A percentile compares a stretch with the other conserved stretches of the same genome.
Evolutionary conservation across 352 stramenopile genomes (phyloP).

Genomic region (Phytopythium montanum): DNA sequence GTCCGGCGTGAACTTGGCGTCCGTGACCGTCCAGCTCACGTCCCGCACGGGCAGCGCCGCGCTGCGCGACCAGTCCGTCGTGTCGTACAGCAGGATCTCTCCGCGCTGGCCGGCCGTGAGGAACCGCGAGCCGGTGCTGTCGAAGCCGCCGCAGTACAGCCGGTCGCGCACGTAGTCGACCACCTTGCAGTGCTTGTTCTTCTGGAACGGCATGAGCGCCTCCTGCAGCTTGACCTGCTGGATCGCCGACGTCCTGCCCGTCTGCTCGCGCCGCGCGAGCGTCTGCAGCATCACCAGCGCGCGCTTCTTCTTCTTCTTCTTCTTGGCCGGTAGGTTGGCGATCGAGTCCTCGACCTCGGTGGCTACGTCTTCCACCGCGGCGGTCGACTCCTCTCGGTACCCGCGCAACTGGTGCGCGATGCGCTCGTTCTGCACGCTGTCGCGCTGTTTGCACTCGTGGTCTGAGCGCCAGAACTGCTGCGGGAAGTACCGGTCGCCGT

Average conservation of each 20-base stretch:
- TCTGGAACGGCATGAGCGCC: slow-evolving; percentile 75
- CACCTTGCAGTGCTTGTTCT: slow-evolving; percentile 72
- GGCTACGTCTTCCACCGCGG: too few relatives aligned
- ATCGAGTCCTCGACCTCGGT: too few relatives aligned
- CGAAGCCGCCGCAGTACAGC: slow-evolving; percentile 81
- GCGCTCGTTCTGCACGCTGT: slow-evolving; percentile 41
- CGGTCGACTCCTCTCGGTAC: slow-evolving; percentile 32
- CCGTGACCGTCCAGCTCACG: slow-evolving; percentile 79
- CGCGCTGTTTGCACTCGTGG: slow-evolving; percentile 52
- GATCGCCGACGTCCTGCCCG: slow-evolving; percentile 51
- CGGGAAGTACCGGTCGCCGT: slow-evolving; percentile 51
- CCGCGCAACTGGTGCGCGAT: slow-evolving; percentile 66
- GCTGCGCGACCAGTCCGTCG: slow-evolving; percentile 54
- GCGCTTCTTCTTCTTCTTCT: slow-evolving; percentile 13
- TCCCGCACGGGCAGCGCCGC: slow-evolving; percentile 56
- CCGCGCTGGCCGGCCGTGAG: slow-evolving; percentile 62
- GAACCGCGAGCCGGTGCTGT: slow-evolving; percentile 62
- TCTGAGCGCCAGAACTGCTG: slow-evolving; percentile 59
- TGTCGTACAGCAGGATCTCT: slow-evolving; percentile 76
- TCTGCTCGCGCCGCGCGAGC: slow-evolving; percentile 64
- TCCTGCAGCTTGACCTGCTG: slow-evolving; percentile 74
- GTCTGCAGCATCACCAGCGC: slow-evolving; percentile 42
- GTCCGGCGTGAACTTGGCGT: slow-evolving; percentile 79
- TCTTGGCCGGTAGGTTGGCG: too few relatives aligned
- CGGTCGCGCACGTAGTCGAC: slow-evolving; percentile 67